Evolutionary conservation across 2,329 filamentous ascomycete species (phyloP), one percentile per base, ranked within the genome.

Genomic region (Aspergillus sp.): DNA sequence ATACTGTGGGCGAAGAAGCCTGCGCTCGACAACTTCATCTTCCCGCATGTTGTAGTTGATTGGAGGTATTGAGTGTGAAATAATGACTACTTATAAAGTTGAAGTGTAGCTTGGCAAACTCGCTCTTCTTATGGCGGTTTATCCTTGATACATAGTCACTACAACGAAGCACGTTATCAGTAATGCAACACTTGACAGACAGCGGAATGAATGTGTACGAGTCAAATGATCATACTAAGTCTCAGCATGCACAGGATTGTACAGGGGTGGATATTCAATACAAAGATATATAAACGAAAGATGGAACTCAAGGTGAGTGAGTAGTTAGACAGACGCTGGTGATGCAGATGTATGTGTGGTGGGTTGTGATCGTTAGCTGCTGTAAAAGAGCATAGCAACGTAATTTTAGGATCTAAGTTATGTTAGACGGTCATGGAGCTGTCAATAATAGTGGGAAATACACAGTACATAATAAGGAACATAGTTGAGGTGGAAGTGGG

Each of bases 1-100:
- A 73, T 96, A 96, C 57, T 85, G 82, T 55, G 84, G 78, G 19
- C 65, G 64, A 57, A 73, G 74, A 60, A 59, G 64, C 64, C 62
- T 65, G 63, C 56, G 51, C 40, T 62, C 57, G 47, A 58, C 17
- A 47, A 62, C 52, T 48, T 68, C 65, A 58, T 64, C 56, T 62
- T 71, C 73, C 62, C 70, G 67, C 64, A 70, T 66, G 59, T 71
- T 76, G 63, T 71, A 67, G 62, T 77, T 72, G 66, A 40, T 21
- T 31, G 1, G 71, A 71, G 61, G 71, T 73, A 71, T 61, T 71
- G 73, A 68, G 19, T 52, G 35, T 50, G 48, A 14, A 33, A 41
- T 35, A 1, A n/a, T n/a, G 14, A 39, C 52, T 45, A 56, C 41
- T 35, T 15, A 11, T 8, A n/a, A 43, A 27, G 15, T 21, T 27